phyloP scores from a whole-genome alignment of 768 basidiomycete species.

The Candolleomyces aberdarensis region DNA sequence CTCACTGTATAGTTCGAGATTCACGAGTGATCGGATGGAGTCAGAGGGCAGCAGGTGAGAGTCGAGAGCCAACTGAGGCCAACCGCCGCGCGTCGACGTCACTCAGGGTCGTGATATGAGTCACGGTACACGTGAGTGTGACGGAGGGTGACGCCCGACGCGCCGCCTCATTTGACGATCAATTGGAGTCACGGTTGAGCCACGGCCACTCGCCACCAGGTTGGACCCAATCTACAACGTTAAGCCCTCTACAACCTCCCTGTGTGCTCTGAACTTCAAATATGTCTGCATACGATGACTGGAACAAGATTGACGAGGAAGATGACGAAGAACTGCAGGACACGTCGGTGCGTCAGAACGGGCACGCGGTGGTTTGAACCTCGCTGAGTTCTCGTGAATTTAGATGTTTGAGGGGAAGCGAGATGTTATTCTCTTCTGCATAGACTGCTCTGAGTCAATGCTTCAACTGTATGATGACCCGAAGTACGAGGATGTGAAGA shows the following conservation, averaged over 20 bases:
- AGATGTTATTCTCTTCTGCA: slow-evolving; percentile 92
- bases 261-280: background rate
- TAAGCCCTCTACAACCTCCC: background rate
- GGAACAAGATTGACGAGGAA: slow-evolving; percentile 77
- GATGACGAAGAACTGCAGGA: slow-evolving; percentile 84
- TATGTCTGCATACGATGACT: slow-evolving; percentile 76
- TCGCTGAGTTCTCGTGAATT: background rate
- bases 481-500: slow-evolving; percentile 60
- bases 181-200: background rate
- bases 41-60: background rate
- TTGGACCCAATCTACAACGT: background rate
- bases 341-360: slow-evolving; percentile 41
- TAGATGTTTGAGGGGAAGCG: slow-evolving; percentile 70
- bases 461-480: slow-evolving; percentile 65
- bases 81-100: background rate
- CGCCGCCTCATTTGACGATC: background rate
- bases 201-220: background rate
- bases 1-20: background rate
- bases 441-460: slow-evolving; percentile 94
- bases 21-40: background rate
- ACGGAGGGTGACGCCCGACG: slow-evolving; percentile 9
- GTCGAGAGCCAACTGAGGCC: background rate
- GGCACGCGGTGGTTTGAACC: no score
- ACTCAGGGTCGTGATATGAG: background rate
- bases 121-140: slow-evolving; percentile 3